phyloP scores from a whole-genome alignment of 306 rosid species.

The Calophaca sinica region DNA sequence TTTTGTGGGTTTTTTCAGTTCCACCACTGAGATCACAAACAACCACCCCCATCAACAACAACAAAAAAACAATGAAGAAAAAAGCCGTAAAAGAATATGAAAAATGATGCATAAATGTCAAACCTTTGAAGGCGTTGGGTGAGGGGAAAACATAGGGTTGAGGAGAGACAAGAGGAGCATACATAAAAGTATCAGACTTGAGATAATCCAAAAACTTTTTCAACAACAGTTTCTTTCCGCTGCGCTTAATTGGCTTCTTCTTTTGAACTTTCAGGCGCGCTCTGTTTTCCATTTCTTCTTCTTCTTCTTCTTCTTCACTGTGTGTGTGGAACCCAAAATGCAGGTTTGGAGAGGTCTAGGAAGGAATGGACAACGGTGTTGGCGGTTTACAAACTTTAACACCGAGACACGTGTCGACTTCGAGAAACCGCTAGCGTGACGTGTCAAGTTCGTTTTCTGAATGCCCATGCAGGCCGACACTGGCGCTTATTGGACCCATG shows the following conservation, averaged over 20 bases:
- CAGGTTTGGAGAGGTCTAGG: background rate
- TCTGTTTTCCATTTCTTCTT: slow-evolving; percentile 55
- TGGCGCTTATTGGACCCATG: background rate
- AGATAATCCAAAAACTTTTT: slow-evolving; percentile 61
- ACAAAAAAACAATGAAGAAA: background rate
- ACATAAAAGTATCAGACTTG: slow-evolving; percentile 63
- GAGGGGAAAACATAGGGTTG: slow-evolving; percentile 37
- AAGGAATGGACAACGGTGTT: background rate
- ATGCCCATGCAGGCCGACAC: background rate
- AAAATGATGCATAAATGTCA: too few species aligned
- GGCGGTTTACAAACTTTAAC: slow-evolving; percentile 49
- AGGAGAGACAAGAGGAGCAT: slow-evolving; percentile 66
- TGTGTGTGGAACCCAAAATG: background rate
- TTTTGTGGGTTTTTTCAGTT: slow-evolving; percentile 45
- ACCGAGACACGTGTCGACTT: slow-evolving; percentile 44
- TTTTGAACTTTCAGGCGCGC: slow-evolving; percentile 39
- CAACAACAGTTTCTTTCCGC: slow-evolving; percentile 51
- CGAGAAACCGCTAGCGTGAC: slow-evolving; percentile 29
- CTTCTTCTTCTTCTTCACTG: background rate
- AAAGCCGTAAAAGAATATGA: background rate
- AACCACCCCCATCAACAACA: background rate
- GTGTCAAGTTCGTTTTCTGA: slow-evolving; percentile 31
- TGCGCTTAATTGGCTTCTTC: slow-evolving; percentile 50
- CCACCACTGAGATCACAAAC: slow-evolving; percentile 50
- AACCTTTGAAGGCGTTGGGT: slow-evolving; percentile 42